Base-by-base conservation (phyloP, 1,139 yeast genomes). In the Saccharomyces hybrid region DNA sequence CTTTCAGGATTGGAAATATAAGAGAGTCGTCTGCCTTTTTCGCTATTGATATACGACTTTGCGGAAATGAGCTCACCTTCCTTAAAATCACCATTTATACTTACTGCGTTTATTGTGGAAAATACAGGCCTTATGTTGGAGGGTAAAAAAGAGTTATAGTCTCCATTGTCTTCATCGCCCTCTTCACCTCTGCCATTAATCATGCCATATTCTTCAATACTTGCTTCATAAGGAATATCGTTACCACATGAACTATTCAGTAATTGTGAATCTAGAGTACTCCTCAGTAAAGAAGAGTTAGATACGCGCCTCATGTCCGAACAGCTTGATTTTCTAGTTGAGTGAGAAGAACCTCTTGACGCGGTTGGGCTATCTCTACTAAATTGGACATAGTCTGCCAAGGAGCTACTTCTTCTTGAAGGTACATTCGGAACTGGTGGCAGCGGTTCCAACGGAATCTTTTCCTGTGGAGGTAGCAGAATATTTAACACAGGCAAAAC, bases 391-490 rank as follows among this genome's bases (percentile, higher is more conserved):
- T 54, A 56, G 3, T 62, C 62, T 9, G 57, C 48, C 12, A 59
- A 49, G 1, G 62, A 58, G 38, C 54, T 57, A 12, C 49, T 57
- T 14, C 60, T 57, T 14, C 53, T 55, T 44, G 52, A 49, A 12
- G 48, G 28, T 34, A 52, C n/a, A 24, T 52, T 52, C 5, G 60
- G 63, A 11, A 52, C 49, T 19, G 56, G 52, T 5, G 66, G 66
- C 24, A 62, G 48, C 6, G 66, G 57, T 9, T 62, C 66, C 8
- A 48, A 55, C 19, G 67, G 67, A 12, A 56, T 49, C 21, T 51
- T 54, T 51, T 55, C 51, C 58, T 75, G 81, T 0, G 84, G 79
- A 1, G 88, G 88, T 3, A 83, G 68, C 46, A 75, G 54, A 9
- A 60, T 54, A 19, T 77, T 51, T 55, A 61, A 47, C 53, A 56